Evolutionary conservation across 106 monocot species (phyloP), one percentile per base, ranked within the genome.

Genomic region (Dendrobium nobile): DNA sequence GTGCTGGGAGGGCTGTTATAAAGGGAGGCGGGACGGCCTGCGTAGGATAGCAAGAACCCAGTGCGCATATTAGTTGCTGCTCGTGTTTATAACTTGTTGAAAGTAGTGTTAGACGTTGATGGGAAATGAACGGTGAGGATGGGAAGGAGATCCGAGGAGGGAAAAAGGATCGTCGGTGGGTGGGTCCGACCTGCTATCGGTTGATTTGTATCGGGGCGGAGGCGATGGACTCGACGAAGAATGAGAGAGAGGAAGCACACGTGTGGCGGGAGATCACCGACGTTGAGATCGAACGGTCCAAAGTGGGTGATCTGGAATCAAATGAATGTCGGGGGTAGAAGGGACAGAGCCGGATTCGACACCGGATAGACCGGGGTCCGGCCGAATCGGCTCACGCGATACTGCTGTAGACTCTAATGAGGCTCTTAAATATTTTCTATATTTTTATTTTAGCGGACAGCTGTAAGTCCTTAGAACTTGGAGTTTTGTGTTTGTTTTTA

Each of bases 331-430:
- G 70, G 70, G 33, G 0, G 1, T 13, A 37, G 70, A 37, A 70
- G 70, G 33, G 70, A 70, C 70, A 70, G 51, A 51, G 70, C 70
- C 70, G 70, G 70, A 33, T 70, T 70, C 24, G 33, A 33, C 70
- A 70, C 33, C 70, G 28, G 13, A 33, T 70, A 16, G 33, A 37
- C 28, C 70, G 24, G 26, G 64, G 10, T 58, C 64, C 64, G 64
- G 64, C 3, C 64, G 26, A 65, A 26, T 24, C 1, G 51, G 51
- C 26, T 51, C 51, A 51, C 9, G 45, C 51, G 10, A 51, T 26
- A 65, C 6, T 24, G 64, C 64, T 1, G 15, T 22, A 61, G 13
- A 10, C 13, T 51, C 51, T 10, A 61, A 61, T 4, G 1, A 61
- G 1, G 7, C 5, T 5, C n/a, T 61, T 61, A 20, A 61, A 61